A percentile compares a stretch with the other conserved stretches of the same genome.
phyloP scores from a whole-genome alignment of 1,284 basidiomycete species.

The Sporisorium iseilematis-ciliati region DNA sequence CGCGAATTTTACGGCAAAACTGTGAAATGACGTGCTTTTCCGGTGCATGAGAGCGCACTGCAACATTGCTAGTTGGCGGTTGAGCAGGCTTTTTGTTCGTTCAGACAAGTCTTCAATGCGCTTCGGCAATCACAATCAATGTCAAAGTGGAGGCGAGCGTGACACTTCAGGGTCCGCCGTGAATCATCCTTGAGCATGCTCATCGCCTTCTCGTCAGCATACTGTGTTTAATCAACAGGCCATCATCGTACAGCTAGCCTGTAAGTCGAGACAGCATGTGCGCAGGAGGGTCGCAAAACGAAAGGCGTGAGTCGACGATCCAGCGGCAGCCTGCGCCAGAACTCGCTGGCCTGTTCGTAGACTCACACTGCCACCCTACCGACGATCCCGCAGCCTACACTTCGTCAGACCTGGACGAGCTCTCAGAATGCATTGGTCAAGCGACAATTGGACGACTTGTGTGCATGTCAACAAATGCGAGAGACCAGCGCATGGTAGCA shows the following conservation, averaged over 20 bases:
- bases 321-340: not conserved
- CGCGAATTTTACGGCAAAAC: not conserved
- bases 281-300: not conserved
- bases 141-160: no score
- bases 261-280: slow-evolving; percentile 14
- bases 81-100: no score
- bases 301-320: not conserved
- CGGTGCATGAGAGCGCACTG: not conserved
- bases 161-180: no score
- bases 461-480: slow-evolving; percentile 61
- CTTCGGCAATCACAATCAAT: no score
- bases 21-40: slow-evolving; percentile 19
- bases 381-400: slow-evolving; percentile 54
- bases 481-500: slow-evolving; percentile 60
- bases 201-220: no score
- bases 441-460: slow-evolving; percentile 35
- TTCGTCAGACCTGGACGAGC: slow-evolving; percentile 25
- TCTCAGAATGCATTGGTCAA: slow-evolving; percentile 22
- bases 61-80: no score
- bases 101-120: no score
- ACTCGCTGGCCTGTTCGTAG: slow-evolving; percentile 36
- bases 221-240: no score
- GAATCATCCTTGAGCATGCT: no score
- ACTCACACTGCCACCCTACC: slow-evolving; percentile 65
- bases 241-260: no score